A percentile compares a stretch with the other conserved stretches of the same genome.
These are phyloP conservation scores for Phytophthora uliginosa DNA, from an alignment of 352 stramenopile genomes.

Conservation along the genomic window DNA sequence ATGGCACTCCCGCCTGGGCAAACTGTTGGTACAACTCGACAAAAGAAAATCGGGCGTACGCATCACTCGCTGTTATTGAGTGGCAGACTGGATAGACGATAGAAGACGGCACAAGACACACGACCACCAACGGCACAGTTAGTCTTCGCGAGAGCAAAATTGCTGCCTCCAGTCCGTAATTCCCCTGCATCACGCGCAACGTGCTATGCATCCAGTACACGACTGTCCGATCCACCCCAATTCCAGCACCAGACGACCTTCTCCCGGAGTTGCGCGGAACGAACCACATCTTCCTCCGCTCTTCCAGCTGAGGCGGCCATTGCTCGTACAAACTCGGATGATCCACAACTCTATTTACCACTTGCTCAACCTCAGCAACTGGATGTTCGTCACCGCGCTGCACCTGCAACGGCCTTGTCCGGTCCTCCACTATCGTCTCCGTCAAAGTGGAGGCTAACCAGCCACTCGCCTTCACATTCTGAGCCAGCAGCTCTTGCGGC, in stretches of 20 bases:
- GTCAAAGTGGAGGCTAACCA: slow-evolving; percentile 24
- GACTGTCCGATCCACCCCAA: slow-evolving; percentile 34
- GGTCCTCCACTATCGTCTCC: slow-evolving; percentile 6
- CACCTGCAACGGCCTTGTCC: neutral
- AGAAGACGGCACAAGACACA: slow-evolving; percentile 56
- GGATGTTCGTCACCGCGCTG: neutral
- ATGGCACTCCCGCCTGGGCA: slow-evolving; percentile 44
- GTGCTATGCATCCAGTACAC: slow-evolving; percentile 83
- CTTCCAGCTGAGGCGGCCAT: slow-evolving; percentile 61
- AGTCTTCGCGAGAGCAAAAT: slow-evolving; percentile 56
- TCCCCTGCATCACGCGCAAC: slow-evolving; percentile 65
- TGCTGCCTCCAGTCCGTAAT: slow-evolving; percentile 68
- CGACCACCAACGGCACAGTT: slow-evolving; percentile 50
- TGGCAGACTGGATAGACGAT: slow-evolving; percentile 69
- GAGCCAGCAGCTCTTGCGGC: slow-evolving; percentile 35
- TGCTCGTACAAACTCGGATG: slow-evolving; percentile 39
- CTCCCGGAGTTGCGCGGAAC: slow-evolving; percentile 20
- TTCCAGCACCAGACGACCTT: slow-evolving; percentile 1
- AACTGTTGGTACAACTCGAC: slow-evolving; percentile 62
- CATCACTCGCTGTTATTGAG: slow-evolving; percentile 63
- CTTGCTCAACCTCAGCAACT: slow-evolving; percentile 9
- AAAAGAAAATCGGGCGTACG: slow-evolving; percentile 62
- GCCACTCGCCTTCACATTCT: slow-evolving; percentile 32
- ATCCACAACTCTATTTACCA: slow-evolving; percentile 11
- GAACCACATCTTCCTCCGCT: slow-evolving; percentile 58